A percentile compares a stretch with the other conserved stretches of the same genome.
phyloP scores from a whole-genome alignment of 768 basidiomycete species.

The Suillus brevipes region DNA sequence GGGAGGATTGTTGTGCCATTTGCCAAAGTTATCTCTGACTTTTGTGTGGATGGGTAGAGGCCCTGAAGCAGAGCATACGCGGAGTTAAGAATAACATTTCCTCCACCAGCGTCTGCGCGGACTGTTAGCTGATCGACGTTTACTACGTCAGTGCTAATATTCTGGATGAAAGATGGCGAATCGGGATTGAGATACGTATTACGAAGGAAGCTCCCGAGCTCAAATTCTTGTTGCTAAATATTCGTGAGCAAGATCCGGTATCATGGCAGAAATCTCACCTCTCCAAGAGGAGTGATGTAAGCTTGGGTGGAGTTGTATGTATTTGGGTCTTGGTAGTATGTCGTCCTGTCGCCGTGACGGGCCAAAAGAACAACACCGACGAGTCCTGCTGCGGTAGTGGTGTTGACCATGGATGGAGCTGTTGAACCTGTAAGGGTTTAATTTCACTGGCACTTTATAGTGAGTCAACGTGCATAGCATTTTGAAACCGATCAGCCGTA shows the following conservation, averaged over 20 bases:
- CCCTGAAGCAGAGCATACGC: slow-evolving; percentile 16
- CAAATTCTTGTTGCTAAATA: slow-evolving; percentile 57
- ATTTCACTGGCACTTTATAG: not conserved
- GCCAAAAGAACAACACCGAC: slow-evolving; percentile 71
- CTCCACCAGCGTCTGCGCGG: not conserved
- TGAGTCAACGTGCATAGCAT: not conserved
- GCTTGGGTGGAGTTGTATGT: slow-evolving; percentile 58
- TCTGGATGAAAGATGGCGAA: not conserved
- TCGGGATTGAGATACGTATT: not conserved
- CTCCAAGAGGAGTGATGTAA: slow-evolving; percentile 67
- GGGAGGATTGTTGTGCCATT: slow-evolving; percentile 16
- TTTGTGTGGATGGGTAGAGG: slow-evolving; percentile 13
- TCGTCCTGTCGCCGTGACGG: slow-evolving; percentile 69
- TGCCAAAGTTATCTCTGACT: slow-evolving; percentile 19
- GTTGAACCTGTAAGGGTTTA: not conserved
- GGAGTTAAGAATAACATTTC: not conserved
- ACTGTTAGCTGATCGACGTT: not conserved
- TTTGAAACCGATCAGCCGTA: not conserved
- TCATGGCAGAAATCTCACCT: slow-evolving; percentile 37
- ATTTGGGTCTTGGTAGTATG: slow-evolving; percentile 65
- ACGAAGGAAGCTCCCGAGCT: slow-evolving; percentile 55
- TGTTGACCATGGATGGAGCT: slow-evolving; percentile 7
- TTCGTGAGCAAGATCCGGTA: not conserved
- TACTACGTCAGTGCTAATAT: not conserved
- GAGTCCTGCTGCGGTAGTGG: slow-evolving; percentile 25